Evolutionary conservation across 805 yeast genomes (phyloP).

Genomic region (Wickerhamomyces queroliae): DNA sequence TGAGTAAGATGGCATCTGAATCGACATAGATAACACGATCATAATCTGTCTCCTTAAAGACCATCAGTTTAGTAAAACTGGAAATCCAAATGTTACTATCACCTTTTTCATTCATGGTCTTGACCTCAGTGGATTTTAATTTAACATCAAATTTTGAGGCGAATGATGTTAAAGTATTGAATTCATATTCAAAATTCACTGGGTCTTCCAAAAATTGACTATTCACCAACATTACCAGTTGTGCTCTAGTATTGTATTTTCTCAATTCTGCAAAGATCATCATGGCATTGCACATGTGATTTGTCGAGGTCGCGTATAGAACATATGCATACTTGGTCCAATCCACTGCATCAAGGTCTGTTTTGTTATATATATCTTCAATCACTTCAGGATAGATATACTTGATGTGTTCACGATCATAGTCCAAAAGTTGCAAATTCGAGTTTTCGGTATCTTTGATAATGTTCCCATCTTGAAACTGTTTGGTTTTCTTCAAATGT

Average conservation of each 20-base stretch:
- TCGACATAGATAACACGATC: conserved; percentile 41
- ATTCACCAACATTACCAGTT: conserved; percentile 30
- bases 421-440: background rate
- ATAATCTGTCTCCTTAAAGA: conserved; percentile 32
- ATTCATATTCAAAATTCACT: background rate
- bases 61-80: conserved; percentile 39
- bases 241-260: conserved; percentile 24
- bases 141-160: background rate
- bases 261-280: conserved; percentile 30
- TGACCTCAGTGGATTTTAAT: conserved; percentile 3
- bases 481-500: background rate
- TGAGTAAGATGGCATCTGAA: conserved; percentile 34
- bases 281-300: conserved; percentile 36
- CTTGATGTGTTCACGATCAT: conserved; percentile 1
- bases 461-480: background rate
- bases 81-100: conserved; percentile 29
- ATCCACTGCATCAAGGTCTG: conserved; percentile 4
- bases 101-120: background rate
- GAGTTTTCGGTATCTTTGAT: background rate
- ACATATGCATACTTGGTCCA: conserved; percentile 37
- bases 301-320: conserved; percentile 40
- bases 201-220: background rate
- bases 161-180: conserved; percentile 1
- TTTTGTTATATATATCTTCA: background rate
- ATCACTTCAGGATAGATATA: conserved; percentile 1